A percentile compares a stretch with the other conserved stretches of the same genome.
phyloP scores from a whole-genome alignment of 2,329 filamentous ascomycete genomes.

The Septoria petroselini region DNA sequence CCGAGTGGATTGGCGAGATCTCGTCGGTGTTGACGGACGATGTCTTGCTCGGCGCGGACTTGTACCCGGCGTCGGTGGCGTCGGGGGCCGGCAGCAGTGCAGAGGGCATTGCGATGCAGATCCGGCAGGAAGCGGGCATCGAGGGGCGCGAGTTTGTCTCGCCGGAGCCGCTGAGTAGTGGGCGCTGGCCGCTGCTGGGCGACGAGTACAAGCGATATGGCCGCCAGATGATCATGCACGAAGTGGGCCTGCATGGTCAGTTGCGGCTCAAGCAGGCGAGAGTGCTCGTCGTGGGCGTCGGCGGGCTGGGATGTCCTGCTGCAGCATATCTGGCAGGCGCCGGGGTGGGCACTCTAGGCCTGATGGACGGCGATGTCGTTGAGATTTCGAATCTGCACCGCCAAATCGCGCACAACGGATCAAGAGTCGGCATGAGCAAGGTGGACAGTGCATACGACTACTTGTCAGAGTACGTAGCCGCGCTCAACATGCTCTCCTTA shows the following conservation, averaged over 20 bases:
- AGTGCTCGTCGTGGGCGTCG: conserved; percentile 80
- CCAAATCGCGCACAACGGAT: conserved; percentile 76
- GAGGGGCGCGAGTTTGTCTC: conserved; percentile 22
- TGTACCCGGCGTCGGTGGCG: conserved; percentile 16
- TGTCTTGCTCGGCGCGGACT: conserved; percentile 16
- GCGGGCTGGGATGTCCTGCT: conserved; percentile 87
- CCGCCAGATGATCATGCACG: conserved; percentile 82
- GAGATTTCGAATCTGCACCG: conserved; percentile 90
- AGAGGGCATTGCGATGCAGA: conserved; percentile 22
- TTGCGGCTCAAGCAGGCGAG: conserved; percentile 65
- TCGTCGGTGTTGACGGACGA: conserved; percentile 37
- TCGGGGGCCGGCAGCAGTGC: conserved; percentile 15
- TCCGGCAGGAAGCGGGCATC: conserved; percentile 25
- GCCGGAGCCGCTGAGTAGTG: conserved; percentile 12
- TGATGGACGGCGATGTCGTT: conserved; percentile 84
- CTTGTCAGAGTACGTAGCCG: conserved; percentile 43
- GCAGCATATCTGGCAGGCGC: conserved; percentile 89
- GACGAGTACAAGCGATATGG: conserved; percentile 86
- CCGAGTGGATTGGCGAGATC: conserved; percentile 45
- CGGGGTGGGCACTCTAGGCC: conserved; percentile 75
- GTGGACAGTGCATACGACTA: conserved; percentile 64
- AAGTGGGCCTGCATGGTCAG: conserved; percentile 76
- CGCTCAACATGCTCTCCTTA: not conserved
- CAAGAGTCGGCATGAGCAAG: conserved; percentile 70
- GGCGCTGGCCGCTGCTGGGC: conserved; percentile 63